Percentiles rank a stretch among this genome's conserved stretches.
These are phyloP conservation scores for Tricholoma hemisulphureum DNA, from an alignment of 768 basidiomycete species.

Conservation along the genomic window DNA sequence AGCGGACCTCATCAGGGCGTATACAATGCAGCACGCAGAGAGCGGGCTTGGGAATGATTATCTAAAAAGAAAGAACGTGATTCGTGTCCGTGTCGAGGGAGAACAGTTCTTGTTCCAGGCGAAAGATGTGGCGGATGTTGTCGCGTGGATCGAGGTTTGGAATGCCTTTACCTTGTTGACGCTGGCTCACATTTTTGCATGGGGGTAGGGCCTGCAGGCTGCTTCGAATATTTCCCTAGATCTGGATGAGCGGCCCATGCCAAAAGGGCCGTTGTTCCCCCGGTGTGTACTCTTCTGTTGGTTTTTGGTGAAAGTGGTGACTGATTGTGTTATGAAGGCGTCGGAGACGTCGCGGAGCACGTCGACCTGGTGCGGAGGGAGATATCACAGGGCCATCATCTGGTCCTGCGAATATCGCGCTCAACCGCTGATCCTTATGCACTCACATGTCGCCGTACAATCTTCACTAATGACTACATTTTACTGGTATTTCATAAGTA, in stretches of 20 bases:
- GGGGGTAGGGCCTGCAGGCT: conserved; percentile 74
- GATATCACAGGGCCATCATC: background rate
- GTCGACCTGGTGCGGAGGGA: background rate
- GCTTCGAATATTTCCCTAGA: conserved; percentile 91
- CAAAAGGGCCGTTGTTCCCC: conserved; percentile 82
- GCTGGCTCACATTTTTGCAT: background rate
- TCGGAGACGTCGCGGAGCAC: conserved; percentile 7
- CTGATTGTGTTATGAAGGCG: conserved; percentile 8
- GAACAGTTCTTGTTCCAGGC: conserved; percentile 97
- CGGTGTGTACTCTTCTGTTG: conserved; percentile 46
- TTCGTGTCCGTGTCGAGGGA: conserved; percentile 87
- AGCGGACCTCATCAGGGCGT: conserved; percentile 60
- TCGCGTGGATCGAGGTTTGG: conserved; percentile 93
- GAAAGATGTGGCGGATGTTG: conserved; percentile 76
- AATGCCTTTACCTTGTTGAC: conserved; percentile 4
- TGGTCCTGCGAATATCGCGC: background rate
- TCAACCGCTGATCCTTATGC: background rate
- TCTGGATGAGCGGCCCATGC: conserved; percentile 90
- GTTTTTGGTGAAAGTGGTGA: background rate
- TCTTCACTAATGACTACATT: background rate
- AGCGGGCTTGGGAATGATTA: conserved; percentile 96
- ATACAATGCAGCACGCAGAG: conserved; percentile 88
- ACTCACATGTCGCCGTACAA: background rate
- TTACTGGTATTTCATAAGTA: too few species aligned
- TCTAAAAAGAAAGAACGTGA: conserved; percentile 88